Evolutionary conservation across 75 land plant genomes (phyloP), one percentile per base, ranked within the genome.

Genomic region (Pinus taeda): DNA sequence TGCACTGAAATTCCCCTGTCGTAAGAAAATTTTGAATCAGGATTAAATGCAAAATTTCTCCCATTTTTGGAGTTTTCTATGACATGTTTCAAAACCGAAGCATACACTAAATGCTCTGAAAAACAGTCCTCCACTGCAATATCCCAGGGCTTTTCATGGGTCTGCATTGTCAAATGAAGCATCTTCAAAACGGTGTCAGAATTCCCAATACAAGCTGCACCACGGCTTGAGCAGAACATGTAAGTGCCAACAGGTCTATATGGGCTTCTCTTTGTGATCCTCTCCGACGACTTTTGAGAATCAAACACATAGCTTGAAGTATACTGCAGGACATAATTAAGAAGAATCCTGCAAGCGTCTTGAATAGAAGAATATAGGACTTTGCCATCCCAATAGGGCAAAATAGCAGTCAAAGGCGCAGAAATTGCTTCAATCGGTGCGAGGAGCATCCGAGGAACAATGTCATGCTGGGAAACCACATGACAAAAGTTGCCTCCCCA

Each of bases 221-320:
- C 88, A 70, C 61, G 60, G 13, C 73, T 74, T 5, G 78, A 77
- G 73, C 59, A 82, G 77, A 91, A 87, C 24, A 82, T 75, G 69
- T 75, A 90, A 0, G 75, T 83, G 15, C 92, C 94, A 75, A 82
- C 79, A 15, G 94, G 92, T 70, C 85, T 81, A 61, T 87, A 92
- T 45, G 92, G 90, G 71, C 90, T 83, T 69, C 13, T 45, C 53
- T 45, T 45, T 45, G 8, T 45, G 8, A 45, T 0, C 53, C 53
- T 9, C 1, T 20, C 37, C 7, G 53, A 42, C 24, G 22, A 8
- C 49, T 8, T 39, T 69, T 12, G 20, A 11, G 49, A 3, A 17
- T 15, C 21, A 37, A 17, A 20, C 42, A 14, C 12, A 37, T 42
- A 18, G 71, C 13, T 37, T 37, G 20, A 67, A 6, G 49, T 67